phyloP scores from a whole-genome alignment of 768 basidiomycete genomes.

The Nidularia sp. region DNA sequence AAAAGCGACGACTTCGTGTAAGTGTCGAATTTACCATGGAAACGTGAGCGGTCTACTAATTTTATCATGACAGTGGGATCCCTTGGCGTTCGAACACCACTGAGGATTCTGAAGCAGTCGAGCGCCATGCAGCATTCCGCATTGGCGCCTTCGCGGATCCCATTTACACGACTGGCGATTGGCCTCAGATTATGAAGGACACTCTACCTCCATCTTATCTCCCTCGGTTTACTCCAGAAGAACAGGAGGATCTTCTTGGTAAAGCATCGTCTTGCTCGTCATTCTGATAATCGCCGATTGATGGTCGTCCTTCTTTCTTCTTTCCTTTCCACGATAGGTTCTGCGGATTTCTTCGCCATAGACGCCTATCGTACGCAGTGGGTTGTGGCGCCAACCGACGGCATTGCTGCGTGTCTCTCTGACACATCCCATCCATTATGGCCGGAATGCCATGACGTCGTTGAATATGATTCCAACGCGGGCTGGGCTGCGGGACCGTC shows the following conservation, averaged over 20 bases:
- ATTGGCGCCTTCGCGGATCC: conserved; percentile 49
- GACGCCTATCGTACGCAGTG: conserved; percentile 41
- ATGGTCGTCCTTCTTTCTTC: background rate
- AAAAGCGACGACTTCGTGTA: conserved; percentile 52
- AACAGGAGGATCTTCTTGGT: conserved; percentile 40
- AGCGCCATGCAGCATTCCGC: conserved; percentile 46
- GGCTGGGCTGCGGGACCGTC: conserved; percentile 45
- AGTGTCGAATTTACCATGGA: background rate
- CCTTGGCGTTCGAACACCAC: conserved; percentile 41
- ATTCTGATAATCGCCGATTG: no score
- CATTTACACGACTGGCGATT: conserved; percentile 46
- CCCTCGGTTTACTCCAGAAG: conserved; percentile 42
- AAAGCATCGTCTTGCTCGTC: no score
- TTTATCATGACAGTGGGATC: conserved; percentile 24
- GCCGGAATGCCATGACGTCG: conserved; percentile 41
- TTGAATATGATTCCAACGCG: conserved; percentile 35
- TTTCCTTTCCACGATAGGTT: conserved; percentile 20
- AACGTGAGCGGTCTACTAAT: background rate
- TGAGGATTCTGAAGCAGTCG: conserved; percentile 39
- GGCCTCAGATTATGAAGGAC: conserved; percentile 46
- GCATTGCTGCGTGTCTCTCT: conserved; percentile 37
- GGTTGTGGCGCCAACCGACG: conserved; percentile 36
- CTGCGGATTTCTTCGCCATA: conserved; percentile 52
- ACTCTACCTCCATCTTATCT: conserved; percentile 40
- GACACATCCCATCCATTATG: conserved; percentile 44